These are phyloP conservation scores for Sarcocystis neurona DNA, from an alignment of 169 alveolate genomes.

Conservation along the genomic window DNA sequence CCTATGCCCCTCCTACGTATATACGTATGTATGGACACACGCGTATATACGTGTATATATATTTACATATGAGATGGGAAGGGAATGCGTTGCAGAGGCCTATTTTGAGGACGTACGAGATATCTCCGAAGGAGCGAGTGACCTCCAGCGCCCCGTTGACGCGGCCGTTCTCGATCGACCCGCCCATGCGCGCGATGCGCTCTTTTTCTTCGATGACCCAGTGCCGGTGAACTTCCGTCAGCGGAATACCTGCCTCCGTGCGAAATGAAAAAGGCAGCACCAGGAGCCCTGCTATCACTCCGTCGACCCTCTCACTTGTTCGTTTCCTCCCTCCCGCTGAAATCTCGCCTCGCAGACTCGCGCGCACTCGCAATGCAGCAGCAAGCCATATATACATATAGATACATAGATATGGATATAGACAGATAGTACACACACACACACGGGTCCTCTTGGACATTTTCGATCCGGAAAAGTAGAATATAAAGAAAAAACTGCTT, in stretches of 20 bases:
- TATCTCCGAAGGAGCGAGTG: slow-evolving; percentile 96
- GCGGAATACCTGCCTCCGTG: slow-evolving; percentile 78
- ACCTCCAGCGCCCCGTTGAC: slow-evolving; percentile 94
- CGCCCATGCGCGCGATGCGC: slow-evolving; percentile 93
- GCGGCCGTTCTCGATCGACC: slow-evolving; percentile 94
- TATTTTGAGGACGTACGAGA: slow-evolving; percentile 80
- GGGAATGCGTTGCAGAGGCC: neutral
- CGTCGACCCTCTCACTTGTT: no score
- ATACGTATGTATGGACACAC: neutral
- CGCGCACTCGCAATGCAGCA: no score
- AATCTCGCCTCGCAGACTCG: no score
- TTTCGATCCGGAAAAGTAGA: neutral
- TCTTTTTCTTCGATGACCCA: slow-evolving; percentile 91
- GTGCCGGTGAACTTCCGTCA: slow-evolving; percentile 96
- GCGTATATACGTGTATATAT: neutral
- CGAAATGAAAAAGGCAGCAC: neutral
- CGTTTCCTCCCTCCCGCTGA: no score
- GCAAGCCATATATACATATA: neutral
- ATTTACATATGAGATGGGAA: neutral
- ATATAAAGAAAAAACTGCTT: neutral
- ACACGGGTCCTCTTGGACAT: neutral
- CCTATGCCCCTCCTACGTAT: no score
- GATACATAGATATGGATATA: neutral
- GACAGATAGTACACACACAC: slow-evolving; percentile 25
- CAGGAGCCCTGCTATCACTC: no score